These are phyloP conservation scores for Microcyclosporella mali DNA, from an alignment of 2,329 filamentous ascomycete genomes.

Conservation along the genomic window DNA sequence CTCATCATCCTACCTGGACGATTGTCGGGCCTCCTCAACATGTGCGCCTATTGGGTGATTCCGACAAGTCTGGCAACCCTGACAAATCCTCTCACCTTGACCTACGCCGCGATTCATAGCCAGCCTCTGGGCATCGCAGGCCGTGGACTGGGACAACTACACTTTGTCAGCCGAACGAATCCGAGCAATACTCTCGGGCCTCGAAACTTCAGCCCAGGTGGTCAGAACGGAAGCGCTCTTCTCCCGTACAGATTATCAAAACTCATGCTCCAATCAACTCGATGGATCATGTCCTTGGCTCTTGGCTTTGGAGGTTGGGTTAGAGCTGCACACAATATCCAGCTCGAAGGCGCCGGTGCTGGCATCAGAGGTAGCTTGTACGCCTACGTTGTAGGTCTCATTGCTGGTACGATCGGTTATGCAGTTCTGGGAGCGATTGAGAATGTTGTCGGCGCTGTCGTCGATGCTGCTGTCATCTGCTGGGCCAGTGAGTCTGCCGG, in stretches of 20 bases:
- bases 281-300: conserved; percentile 82
- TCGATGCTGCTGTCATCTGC: conserved; percentile 67
- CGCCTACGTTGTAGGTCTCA: conserved; percentile 86
- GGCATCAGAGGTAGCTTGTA: conserved; percentile 71
- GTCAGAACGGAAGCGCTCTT: conserved; percentile 31
- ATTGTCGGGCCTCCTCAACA: conserved; percentile 60
- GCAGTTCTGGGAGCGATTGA: conserved; percentile 60
- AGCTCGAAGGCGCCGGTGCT: conserved; percentile 50
- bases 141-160: conserved; percentile 71
- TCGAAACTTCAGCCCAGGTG: conserved; percentile 22
- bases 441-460: conserved; percentile 33
- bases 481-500: conserved; percentile 81
- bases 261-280: conserved; percentile 80
- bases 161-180: conserved; percentile 66
- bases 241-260: conserved; percentile 82
- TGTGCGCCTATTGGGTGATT: conserved; percentile 71
- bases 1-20: conserved; percentile 75
- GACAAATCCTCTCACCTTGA: conserved; percentile 86
- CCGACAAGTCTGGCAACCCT: conserved; percentile 79
- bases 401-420: conserved; percentile 93
- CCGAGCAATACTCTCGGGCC: conserved; percentile 61
- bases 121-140: conserved; percentile 73
- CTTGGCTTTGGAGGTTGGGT: conserved; percentile 97
- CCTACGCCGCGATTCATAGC: conserved; percentile 90
- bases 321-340: conserved; percentile 74